Percentiles rank a stretch among this genome's conserved stretches.
phyloP scores from a whole-genome alignment of 208 protist species.

The Zelonia costaricensis region DNA sequence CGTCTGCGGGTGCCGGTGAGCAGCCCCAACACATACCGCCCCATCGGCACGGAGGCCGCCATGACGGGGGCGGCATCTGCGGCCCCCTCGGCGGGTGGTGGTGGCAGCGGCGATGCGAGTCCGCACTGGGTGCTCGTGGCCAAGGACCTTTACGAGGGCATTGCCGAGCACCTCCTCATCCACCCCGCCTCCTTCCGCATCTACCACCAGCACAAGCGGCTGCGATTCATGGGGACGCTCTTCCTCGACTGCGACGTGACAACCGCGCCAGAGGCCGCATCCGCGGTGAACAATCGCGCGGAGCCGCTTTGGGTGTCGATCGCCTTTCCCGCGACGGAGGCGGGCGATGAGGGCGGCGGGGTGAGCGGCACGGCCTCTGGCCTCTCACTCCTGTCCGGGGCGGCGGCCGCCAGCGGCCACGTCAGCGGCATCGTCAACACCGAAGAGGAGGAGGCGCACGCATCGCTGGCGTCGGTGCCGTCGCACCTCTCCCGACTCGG shows the following conservation, averaged over 20 bases:
- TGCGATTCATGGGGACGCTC: conserved; percentile 66
- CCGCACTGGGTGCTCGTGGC: conserved; percentile 49
- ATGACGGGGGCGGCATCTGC: background rate
- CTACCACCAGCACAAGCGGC: conserved; percentile 48
- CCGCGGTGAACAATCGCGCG: conserved; percentile 24
- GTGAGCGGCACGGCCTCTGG: too few relatives aligned
- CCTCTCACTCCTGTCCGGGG: too few relatives aligned
- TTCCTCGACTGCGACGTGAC: conserved; percentile 49
- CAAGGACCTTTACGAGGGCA: conserved; percentile 61
- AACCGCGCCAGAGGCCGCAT: too few relatives aligned
- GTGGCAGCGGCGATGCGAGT: background rate
- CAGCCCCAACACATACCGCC: conserved; percentile 17
- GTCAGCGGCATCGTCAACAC: background rate
- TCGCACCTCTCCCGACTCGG: conserved; percentile 48
- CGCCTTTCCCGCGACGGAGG: conserved; percentile 29
- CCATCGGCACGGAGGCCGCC: background rate
- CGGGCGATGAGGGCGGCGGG: too few relatives aligned
- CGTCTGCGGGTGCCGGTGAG: conserved; percentile 32
- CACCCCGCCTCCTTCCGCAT: conserved; percentile 71
- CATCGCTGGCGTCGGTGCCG: conserved; percentile 34
- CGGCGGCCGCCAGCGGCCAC: background rate
- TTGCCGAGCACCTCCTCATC: conserved; percentile 47
- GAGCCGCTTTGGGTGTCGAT: conserved; percentile 64
- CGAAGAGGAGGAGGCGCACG: conserved; percentile 21
- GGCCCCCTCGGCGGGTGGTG: background rate